These are phyloP conservation scores for Zygoascus ofunaensis DNA, from an alignment of 805 yeast species.

Conservation along the genomic window DNA sequence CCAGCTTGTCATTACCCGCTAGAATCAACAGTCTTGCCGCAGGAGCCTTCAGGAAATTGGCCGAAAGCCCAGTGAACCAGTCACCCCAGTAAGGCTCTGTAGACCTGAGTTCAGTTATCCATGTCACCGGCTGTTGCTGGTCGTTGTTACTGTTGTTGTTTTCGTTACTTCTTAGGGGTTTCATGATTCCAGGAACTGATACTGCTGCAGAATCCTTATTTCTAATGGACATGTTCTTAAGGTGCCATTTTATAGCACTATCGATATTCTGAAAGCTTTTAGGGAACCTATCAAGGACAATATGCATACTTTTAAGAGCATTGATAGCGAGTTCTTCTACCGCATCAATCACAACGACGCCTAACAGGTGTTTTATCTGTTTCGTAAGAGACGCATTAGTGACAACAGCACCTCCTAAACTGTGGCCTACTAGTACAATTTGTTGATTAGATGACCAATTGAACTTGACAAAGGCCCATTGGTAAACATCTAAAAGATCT, in stretches of 20 bases:
- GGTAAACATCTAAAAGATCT: conserved; percentile 49
- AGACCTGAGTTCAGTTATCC: conserved; percentile 56
- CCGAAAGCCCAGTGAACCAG: conserved; percentile 74
- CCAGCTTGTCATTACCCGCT: conserved; percentile 85
- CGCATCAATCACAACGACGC: conserved; percentile 76
- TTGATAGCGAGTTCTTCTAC: conserved; percentile 87
- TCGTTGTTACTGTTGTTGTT: conserved; percentile 16
- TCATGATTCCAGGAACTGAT: conserved; percentile 68
- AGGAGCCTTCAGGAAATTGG: conserved; percentile 38
- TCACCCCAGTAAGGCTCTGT: conserved; percentile 64
- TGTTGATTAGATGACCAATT: conserved; percentile 24
- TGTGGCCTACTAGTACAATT: conserved; percentile 72
- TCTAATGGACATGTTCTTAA: conserved; percentile 45
- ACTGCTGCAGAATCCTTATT: conserved; percentile 55
- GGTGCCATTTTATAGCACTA: conserved; percentile 76
- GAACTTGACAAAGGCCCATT: conserved; percentile 28
- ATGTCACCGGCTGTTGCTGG: conserved; percentile 22
- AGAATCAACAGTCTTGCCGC: conserved; percentile 65
- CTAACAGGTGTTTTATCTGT: conserved; percentile 36
- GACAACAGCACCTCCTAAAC: conserved; percentile 83
- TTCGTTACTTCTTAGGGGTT: conserved; percentile 12
- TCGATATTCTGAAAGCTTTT: conserved; percentile 40
- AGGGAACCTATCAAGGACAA: conserved; percentile 62
- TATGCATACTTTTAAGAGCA: conserved; percentile 57
- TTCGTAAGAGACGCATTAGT: conserved; percentile 39